Conservation (phyloP, 2,329 filamentous ascomycete species). For the Knufia fluminis region DNA sequence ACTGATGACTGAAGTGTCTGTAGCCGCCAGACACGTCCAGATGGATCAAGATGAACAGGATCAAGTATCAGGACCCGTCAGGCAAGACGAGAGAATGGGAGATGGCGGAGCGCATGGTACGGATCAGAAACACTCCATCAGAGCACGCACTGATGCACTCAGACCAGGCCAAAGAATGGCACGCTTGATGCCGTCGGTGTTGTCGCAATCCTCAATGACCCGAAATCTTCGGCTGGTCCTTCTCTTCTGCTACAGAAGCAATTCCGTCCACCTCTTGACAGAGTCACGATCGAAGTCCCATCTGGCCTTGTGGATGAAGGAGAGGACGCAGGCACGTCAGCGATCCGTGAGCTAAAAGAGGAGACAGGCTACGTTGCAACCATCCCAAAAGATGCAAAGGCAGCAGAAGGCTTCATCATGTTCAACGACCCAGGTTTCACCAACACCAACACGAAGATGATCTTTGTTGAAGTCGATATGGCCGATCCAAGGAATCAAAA, state of each 20-base stretch:
- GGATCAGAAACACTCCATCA: conserved; percentile 6
- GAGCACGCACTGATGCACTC: not conserved
- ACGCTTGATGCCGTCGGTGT: conserved; percentile 54
- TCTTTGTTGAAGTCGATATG: conserved; percentile 67
- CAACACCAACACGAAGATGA: conserved; percentile 44
- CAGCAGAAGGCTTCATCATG: conserved; percentile 22
- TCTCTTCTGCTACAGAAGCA: conserved; percentile 41
- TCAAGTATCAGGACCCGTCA: conserved; percentile 35
- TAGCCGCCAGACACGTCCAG: conserved; percentile 42
- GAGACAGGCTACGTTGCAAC: conserved; percentile 54
- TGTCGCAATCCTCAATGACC: conserved; percentile 44
- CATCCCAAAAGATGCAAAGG: conserved; percentile 17
- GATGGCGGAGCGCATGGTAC: conserved; percentile 36
- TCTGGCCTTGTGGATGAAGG: conserved; percentile 51
- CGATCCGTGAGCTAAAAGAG: conserved; percentile 51
- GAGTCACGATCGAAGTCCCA: conserved; percentile 51
- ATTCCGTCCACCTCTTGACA: conserved; percentile 51
- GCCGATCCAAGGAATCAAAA: conserved; percentile 58
- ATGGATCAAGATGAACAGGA: conserved; percentile 36
- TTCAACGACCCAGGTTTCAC: conserved; percentile 38
- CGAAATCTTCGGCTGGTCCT: conserved; percentile 28
- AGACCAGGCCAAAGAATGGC: conserved; percentile 30
- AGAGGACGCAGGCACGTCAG: conserved; percentile 48
- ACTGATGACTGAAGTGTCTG: conserved; percentile 56
- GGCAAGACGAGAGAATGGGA: conserved; percentile 38